phyloP scores from a whole-genome alignment of 129 eudicot genomes.

The Arctium lappa region DNA sequence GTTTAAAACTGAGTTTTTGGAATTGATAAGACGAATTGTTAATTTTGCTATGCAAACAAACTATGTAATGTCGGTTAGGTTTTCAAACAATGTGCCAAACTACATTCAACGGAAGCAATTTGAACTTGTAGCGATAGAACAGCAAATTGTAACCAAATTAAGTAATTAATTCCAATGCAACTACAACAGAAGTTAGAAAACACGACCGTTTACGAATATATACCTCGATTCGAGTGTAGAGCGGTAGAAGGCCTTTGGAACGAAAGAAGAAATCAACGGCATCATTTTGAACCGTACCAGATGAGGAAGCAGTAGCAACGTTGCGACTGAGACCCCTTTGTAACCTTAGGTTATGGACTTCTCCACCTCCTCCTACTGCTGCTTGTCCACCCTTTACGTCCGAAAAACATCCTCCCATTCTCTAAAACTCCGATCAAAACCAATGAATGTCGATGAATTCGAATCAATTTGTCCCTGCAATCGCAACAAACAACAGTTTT shows the following conservation, averaged over 20 bases:
- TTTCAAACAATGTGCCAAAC: conserved; percentile 8
- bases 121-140: not conserved
- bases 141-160: not conserved
- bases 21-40: not conserved
- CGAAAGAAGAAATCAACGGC: conserved; percentile 59
- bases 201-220: not conserved
- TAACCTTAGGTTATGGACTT: conserved; percentile 26
- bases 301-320: conserved; percentile 21
- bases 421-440: not conserved
- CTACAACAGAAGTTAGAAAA: not conserved
- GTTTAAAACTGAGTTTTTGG: not conserved
- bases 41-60: not conserved
- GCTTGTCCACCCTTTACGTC: conserved; percentile 68
- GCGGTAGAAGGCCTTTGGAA: conserved; percentile 50
- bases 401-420: conserved; percentile 63
- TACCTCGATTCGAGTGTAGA: conserved; percentile 62
- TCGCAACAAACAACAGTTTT: not conserved
- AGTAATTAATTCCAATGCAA: not conserved
- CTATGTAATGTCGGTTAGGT: not conserved
- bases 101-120: not conserved
- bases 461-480: not conserved
- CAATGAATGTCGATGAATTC: not conserved
- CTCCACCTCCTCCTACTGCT: conserved; percentile 47
- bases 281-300: conserved; percentile 36
- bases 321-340: conserved; percentile 14